Conservation (phyloP, 2,329 filamentous ascomycete genomes). For the Hypocrella siamensis region DNA sequence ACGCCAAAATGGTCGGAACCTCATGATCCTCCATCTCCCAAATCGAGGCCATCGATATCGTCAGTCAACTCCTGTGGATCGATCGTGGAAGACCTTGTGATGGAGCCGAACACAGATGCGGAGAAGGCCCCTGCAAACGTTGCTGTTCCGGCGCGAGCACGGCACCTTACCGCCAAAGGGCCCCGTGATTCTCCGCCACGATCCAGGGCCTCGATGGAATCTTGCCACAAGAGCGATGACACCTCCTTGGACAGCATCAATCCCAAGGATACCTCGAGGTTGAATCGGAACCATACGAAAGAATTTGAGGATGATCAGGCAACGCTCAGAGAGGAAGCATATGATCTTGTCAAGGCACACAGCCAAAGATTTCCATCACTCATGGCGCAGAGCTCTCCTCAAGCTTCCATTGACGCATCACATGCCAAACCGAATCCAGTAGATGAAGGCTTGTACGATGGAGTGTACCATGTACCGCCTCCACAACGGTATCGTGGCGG, state of each 20-base stretch:
- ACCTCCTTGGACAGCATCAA: conserved; percentile 12
- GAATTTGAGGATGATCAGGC: conserved; percentile 1
- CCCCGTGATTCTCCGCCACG: conserved; percentile 18
- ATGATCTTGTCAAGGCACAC: conserved; percentile 27
- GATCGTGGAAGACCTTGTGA: conserved; percentile 10
- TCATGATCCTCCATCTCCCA: conserved; percentile 7
- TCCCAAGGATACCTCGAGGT: too few relatives aligned
- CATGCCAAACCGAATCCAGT: conserved; percentile 18
- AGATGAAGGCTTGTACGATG: conserved; percentile 23
- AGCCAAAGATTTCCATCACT: conserved; percentile 12
- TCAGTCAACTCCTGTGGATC: conserved; percentile 25
- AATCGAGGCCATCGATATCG: conserved; percentile 24
- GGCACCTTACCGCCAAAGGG: conserved; percentile 24
- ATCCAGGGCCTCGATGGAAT: conserved; percentile 22
- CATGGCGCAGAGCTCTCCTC: conserved; percentile 4
- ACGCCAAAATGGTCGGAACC: conserved; percentile 1
- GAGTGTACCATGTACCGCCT: conserved; percentile 22
- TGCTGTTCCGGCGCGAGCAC: conserved; percentile 27
- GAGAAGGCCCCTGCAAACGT: conserved; percentile 18
- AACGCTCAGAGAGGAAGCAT: conserved; percentile 18
- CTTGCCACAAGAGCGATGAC: conserved; percentile 14
- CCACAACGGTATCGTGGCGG: conserved; percentile 27
- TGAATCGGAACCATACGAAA: conserved; percentile 1
- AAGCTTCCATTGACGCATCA: too few relatives aligned
- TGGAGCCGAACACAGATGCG: conserved; percentile 11